These are phyloP conservation scores for Neofusicoccum cordaticola DNA, from an alignment of 2,329 filamentous ascomycete species.

Conservation along the genomic window DNA sequence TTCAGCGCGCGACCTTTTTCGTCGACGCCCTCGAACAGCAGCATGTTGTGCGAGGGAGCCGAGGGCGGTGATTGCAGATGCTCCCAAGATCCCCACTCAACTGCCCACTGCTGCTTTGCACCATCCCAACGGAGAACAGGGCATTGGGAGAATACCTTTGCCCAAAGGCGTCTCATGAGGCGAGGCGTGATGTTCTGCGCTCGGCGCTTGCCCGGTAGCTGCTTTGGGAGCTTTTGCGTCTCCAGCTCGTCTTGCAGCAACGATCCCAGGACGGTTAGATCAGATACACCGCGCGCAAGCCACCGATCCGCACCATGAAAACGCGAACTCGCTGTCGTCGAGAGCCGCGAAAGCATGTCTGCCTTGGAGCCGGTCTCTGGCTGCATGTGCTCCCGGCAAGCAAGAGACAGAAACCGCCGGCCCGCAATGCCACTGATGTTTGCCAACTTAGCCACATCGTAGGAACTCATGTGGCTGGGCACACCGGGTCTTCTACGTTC, in stretches of 20 bases:
- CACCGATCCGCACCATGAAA: background rate
- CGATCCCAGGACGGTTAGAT: background rate
- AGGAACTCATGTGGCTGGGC: background rate
- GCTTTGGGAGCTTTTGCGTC: background rate
- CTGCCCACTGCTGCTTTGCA: slow-evolving; percentile 27
- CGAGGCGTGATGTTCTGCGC: slow-evolving; percentile 41
- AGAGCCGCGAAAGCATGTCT: slow-evolving; percentile 2
- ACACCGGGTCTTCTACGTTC: slow-evolving; percentile 22
- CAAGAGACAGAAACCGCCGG: slow-evolving; percentile 10
- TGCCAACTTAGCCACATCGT: slow-evolving; percentile 11
- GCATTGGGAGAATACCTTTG: slow-evolving; percentile 40
- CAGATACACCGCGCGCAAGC: background rate
- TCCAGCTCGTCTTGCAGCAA: slow-evolving; percentile 3
- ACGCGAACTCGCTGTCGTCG: background rate
- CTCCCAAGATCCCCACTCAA: slow-evolving; percentile 31
- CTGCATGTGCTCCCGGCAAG: background rate
- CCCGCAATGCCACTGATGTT: slow-evolving; percentile 1
- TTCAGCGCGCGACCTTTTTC: background rate
- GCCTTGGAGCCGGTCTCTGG: slow-evolving; percentile 7
- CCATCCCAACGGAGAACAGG: slow-evolving; percentile 34
- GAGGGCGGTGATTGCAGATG: background rate
- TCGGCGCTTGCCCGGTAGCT: slow-evolving; percentile 2
- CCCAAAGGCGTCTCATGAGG: slow-evolving; percentile 48
- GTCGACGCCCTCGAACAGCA: background rate
- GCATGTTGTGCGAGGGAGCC: background rate